Percentiles rank a stretch among this genome's conserved stretches.
These are phyloP conservation scores for Simmondsia chinensis DNA, from an alignment of 148 eudicot species.

Conservation along the genomic window DNA sequence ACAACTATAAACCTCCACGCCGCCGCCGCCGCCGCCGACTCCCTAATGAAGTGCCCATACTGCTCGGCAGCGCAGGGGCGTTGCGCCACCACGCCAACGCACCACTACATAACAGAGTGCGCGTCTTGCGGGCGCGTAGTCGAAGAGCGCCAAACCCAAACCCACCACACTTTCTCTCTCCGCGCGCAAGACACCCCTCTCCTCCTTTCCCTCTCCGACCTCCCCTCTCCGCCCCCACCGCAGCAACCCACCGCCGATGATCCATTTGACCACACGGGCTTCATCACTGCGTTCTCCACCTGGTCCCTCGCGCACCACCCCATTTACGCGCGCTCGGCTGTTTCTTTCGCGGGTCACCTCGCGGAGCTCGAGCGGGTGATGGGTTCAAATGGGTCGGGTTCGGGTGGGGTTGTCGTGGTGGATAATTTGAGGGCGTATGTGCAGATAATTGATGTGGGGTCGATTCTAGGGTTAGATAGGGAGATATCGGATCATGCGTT, in stretches of 20 bases:
- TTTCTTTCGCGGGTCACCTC: slow-evolving; percentile 77
- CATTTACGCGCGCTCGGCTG: slow-evolving; percentile 45
- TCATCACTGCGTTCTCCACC: slow-evolving; percentile 88
- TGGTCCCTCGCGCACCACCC: slow-evolving; percentile 74
- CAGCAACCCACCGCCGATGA: slow-evolving; percentile 27
- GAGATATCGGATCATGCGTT: slow-evolving; percentile 89
- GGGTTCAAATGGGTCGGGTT: slow-evolving; percentile 15
- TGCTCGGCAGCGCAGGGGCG: slow-evolving; percentile 34
- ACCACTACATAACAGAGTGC: slow-evolving; percentile 66
- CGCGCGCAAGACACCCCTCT: slow-evolving; percentile 75
- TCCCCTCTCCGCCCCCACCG: slow-evolving; percentile 34
- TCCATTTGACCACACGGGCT: slow-evolving; percentile 81
- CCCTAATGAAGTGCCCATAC: slow-evolving; percentile 88
- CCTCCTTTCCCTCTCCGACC: slow-evolving; percentile 79
- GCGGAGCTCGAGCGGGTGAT: slow-evolving; percentile 83
- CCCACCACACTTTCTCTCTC: slow-evolving; percentile 84
- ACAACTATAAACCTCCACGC: no score
- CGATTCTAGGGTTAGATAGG: slow-evolving; percentile 59
- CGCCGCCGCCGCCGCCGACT: no score
- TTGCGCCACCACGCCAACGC: slow-evolving; percentile 48
- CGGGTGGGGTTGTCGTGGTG: slow-evolving; percentile 60
- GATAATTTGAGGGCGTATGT: slow-evolving; percentile 88
- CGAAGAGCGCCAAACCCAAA: slow-evolving; percentile 63
- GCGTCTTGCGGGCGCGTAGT: slow-evolving; percentile 72
- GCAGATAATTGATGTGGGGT: slow-evolving; percentile 84